These are phyloP conservation scores for Paecilomyces sp. DNA, from an alignment of 2,329 filamentous ascomycete genomes.

Conservation along the genomic window DNA sequence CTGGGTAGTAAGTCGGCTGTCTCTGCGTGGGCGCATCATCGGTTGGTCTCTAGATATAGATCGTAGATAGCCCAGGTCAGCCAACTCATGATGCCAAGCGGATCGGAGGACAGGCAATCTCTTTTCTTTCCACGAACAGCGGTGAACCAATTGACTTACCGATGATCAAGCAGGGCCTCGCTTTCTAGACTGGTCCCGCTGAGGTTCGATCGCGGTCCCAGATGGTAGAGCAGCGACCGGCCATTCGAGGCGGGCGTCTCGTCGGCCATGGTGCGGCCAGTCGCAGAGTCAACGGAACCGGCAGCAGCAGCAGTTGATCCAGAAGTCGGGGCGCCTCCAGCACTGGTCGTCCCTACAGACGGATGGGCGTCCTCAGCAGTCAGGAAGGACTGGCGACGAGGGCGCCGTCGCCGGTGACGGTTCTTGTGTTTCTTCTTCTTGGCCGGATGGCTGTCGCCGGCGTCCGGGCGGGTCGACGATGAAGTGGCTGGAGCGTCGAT, in stretches of 20 bases:
- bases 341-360: slow-evolving; percentile 14
- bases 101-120: background rate
- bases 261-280: slow-evolving; percentile 14
- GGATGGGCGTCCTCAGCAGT: slow-evolving; percentile 52
- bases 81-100: background rate
- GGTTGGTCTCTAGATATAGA: slow-evolving; percentile 48
- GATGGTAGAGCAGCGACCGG: slow-evolving; percentile 47
- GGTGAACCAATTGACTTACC: slow-evolving; percentile 41
- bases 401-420: slow-evolving; percentile 71
- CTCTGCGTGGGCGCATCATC: slow-evolving; percentile 57
- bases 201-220: slow-evolving; percentile 45
- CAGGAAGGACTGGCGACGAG: slow-evolving; percentile 75
- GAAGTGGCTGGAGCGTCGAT: background rate
- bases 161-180: slow-evolving; percentile 78
- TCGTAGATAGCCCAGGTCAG: slow-evolving; percentile 8
- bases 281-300: slow-evolving; percentile 21
- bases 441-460: slow-evolving; percentile 15
- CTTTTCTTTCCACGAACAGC: background rate
- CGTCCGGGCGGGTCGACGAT: slow-evolving; percentile 11
- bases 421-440: slow-evolving; percentile 63
- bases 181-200: slow-evolving; percentile 88
- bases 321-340: background rate
- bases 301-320: slow-evolving; percentile 37
- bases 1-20: slow-evolving; percentile 33
- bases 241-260: slow-evolving; percentile 18